phyloP scores from a whole-genome alignment of 345 rosid genomes.

The Melaleuca alternifolia region DNA sequence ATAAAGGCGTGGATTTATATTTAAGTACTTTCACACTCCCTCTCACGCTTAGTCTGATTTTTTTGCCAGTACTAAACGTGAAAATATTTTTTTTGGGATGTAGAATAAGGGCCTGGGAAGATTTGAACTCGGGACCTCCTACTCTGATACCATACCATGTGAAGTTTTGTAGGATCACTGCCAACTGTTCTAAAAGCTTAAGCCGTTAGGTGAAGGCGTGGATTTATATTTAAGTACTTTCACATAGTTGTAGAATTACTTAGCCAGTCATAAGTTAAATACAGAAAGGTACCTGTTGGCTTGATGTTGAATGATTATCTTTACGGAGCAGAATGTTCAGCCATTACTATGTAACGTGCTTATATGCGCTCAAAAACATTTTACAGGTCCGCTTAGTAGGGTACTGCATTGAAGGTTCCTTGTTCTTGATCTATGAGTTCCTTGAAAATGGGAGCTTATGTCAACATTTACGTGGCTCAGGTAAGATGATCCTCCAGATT shows the following conservation, averaged over 20 bases:
- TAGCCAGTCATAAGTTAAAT: not conserved
- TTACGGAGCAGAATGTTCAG: not conserved
- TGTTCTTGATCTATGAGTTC: conserved; percentile 76
- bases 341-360: not conserved
- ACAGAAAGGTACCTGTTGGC: not conserved
- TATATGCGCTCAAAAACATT: not conserved
- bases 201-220: too few relatives aligned
- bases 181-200: too few relatives aligned
- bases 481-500: conserved; percentile 15
- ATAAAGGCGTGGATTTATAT: too few relatives aligned
- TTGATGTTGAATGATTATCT: not conserved
- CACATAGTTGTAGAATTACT: not conserved
- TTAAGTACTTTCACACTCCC: too few relatives aligned
- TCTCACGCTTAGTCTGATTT: too few relatives aligned
- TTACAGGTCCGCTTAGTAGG: conserved; percentile 72
- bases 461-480: conserved; percentile 67
- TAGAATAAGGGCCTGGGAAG: too few relatives aligned
- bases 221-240: too few relatives aligned
- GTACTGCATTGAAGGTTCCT: conserved; percentile 79
- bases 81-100: too few relatives aligned
- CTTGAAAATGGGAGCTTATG: conserved; percentile 84
- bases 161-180: too few relatives aligned
- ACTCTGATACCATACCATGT: too few relatives aligned
- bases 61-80: too few relatives aligned
- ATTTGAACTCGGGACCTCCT: too few relatives aligned